These are phyloP conservation scores for Coemansia sp. DNA, from an alignment of 192 early-diverging fungal species.

Conservation along the genomic window DNA sequence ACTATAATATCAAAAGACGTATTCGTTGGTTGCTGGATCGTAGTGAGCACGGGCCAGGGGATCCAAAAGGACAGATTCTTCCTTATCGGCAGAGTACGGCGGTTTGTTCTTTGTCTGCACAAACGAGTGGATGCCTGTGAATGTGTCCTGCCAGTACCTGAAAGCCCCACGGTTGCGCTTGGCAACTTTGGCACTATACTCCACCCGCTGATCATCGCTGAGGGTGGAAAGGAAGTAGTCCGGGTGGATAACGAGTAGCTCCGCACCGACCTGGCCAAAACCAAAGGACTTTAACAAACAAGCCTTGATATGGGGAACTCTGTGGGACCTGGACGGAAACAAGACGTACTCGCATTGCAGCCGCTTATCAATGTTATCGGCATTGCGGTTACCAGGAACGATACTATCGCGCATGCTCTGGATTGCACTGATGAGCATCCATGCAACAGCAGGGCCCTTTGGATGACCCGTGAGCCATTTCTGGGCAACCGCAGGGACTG, in stretches of 20 bases:
- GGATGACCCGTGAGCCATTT: constrained; percentile 94
- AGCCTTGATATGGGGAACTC: constrained; percentile 62
- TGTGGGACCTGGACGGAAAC: constrained; percentile 70
- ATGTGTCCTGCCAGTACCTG: constrained; percentile 42
- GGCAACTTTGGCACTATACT: constrained; percentile 8
- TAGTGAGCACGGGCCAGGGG: constrained; percentile 21
- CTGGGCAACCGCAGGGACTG: constrained; percentile 80
- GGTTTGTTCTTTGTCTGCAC: constrained; percentile 26
- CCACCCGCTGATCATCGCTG: constrained; percentile 6
- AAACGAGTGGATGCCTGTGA: constrained; percentile 22
- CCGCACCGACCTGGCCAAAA: constrained; percentile 73
- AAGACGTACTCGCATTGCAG: constrained; percentile 75
- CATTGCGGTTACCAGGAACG: constrained; percentile 92
- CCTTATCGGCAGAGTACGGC: constrained; percentile 27
- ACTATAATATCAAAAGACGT: constrained; percentile 40
- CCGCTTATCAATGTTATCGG: constrained; percentile 48
- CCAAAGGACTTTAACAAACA: constrained; percentile 72
- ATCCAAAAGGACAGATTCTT: constrained; percentile 21
- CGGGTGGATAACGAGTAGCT: constrained; percentile 69
- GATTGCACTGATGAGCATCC: constrained; percentile 94
- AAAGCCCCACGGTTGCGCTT: constrained; percentile 14
- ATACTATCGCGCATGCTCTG: constrained; percentile 83
- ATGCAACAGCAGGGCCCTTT: constrained; percentile 94
- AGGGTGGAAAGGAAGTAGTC: constrained; percentile 62
- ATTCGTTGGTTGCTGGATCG: constrained; percentile 17